Conservation (phyloP, 2,329 filamentous ascomycete genomes). For the Zymoseptoria passerinii region DNA sequence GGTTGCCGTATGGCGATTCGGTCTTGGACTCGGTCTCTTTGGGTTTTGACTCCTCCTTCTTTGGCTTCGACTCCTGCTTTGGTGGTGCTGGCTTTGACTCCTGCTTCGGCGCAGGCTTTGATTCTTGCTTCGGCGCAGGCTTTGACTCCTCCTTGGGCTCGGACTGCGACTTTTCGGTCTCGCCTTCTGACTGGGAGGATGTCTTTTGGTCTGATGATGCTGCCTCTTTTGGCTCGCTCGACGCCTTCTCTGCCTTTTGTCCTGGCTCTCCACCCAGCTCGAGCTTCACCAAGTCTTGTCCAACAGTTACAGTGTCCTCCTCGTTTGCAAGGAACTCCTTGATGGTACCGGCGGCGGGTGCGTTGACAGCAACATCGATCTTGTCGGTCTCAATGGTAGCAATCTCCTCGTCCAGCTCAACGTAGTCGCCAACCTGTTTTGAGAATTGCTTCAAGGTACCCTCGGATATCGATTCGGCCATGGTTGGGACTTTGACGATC, state of each 20-base stretch:
- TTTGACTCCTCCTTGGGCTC: slow-evolving; percentile 37
- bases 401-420: slow-evolving; percentile 94
- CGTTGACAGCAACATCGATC: slow-evolving; percentile 97
- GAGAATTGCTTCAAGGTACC: slow-evolving; percentile 93
- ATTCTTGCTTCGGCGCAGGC: slow-evolving; percentile 38
- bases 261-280: slow-evolving; percentile 62
- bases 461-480: slow-evolving; percentile 98
- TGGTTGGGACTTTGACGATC: slow-evolving; percentile 87
- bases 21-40: slow-evolving; percentile 34
- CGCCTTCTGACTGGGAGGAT: slow-evolving; percentile 45
- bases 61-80: slow-evolving; percentile 31
- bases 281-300: slow-evolving; percentile 80
- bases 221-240: slow-evolving; percentile 53
- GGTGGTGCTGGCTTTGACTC: slow-evolving; percentile 35
- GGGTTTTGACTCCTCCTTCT: slow-evolving; percentile 32
- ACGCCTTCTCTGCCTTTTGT: slow-evolving; percentile 47
- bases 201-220: slow-evolving; percentile 50
- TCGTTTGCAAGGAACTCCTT: slow-evolving; percentile 87
- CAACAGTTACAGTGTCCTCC: slow-evolving; percentile 90
- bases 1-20: slow-evolving; percentile 53
- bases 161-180: slow-evolving; percentile 15
- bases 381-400: slow-evolving; percentile 99
- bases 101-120: slow-evolving; percentile 38
- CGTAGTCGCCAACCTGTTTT: slow-evolving; percentile 86
- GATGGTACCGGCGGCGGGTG: slow-evolving; percentile 80